Percentiles rank a stretch among this genome's conserved stretches.
Conservation (phyloP, 768 basidiomycete genomes). For the Boletus edulis region DNA sequence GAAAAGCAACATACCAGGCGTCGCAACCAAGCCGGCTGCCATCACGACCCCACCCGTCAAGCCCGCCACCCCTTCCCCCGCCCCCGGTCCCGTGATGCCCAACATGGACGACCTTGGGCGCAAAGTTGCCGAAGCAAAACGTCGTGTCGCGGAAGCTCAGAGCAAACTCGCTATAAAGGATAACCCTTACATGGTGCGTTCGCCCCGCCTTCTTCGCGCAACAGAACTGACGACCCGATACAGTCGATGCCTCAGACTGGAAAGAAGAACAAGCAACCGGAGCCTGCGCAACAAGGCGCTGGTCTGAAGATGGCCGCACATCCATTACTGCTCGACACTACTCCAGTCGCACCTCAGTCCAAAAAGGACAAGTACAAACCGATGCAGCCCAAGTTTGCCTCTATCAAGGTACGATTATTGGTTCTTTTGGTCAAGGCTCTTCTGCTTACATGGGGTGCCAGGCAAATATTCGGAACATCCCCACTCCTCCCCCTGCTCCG, state of each 20-base stretch:
- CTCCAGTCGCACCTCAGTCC: constrained; percentile 54
- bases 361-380: constrained; percentile 95
- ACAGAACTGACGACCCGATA: neutral
- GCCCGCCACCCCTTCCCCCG: constrained; percentile 34
- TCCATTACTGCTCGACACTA: constrained; percentile 72
- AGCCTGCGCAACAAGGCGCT: constrained; percentile 72
- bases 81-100: constrained; percentile 40
- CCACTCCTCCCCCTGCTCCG: constrained; percentile 54
- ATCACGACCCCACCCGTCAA: constrained; percentile 20
- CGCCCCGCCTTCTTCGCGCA: neutral
- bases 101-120: constrained; percentile 63
- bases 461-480: constrained; percentile 77
- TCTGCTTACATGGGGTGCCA: constrained; percentile 18
- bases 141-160: constrained; percentile 79
- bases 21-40: constrained; percentile 27
- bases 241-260: constrained; percentile 54
- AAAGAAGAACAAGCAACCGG: constrained; percentile 55
- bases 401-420: constrained; percentile 65
- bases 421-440: neutral
- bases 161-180: constrained; percentile 71
- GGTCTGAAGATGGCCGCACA: constrained; percentile 91
- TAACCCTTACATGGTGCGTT: constrained; percentile 85
- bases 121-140: constrained; percentile 81
- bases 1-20: constrained; percentile 42
- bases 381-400: constrained; percentile 99